phyloP scores from a whole-genome alignment of 306 rosid genomes.

The Gillenia trifoliata region DNA sequence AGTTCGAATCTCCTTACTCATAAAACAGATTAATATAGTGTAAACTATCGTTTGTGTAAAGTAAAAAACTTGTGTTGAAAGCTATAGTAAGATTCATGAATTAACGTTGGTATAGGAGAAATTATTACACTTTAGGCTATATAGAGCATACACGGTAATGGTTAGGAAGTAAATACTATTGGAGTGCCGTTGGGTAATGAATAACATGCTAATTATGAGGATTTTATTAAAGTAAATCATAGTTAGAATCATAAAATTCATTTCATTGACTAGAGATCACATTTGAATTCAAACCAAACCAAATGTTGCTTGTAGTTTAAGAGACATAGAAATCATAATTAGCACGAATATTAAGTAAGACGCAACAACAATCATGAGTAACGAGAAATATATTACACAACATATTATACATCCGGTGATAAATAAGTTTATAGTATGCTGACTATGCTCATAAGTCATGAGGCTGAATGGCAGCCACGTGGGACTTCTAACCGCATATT shows the following conservation, averaged over 20 bases:
- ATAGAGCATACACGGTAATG: not conserved
- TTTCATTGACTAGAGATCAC: not conserved
- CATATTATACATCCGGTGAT: too few species aligned
- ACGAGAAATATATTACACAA: too few species aligned
- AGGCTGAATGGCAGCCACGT: too few species aligned
- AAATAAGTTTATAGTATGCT: too few species aligned
- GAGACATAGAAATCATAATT: not conserved
- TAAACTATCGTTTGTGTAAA: too few species aligned
- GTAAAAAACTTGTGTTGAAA: too few species aligned
- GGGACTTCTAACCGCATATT: not conserved
- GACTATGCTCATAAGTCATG: too few species aligned
- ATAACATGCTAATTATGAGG: slow-evolving; percentile 1
- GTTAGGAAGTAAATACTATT: not conserved
- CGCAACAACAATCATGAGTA: not conserved
- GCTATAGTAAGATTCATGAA: not conserved
- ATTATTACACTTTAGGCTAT: not conserved
- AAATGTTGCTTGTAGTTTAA: not conserved
- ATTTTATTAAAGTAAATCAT: not conserved
- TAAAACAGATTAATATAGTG: too few species aligned
- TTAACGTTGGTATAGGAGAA: not conserved
- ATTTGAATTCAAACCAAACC: not conserved
- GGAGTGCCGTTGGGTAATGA: not conserved
- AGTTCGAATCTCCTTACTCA: too few species aligned
- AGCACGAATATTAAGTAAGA: not conserved
- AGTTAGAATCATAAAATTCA: not conserved